Percentiles rank a stretch among this genome's conserved stretches.
phyloP scores from a whole-genome alignment of 805 yeast genomes.

The Candida broadrunensis region DNA sequence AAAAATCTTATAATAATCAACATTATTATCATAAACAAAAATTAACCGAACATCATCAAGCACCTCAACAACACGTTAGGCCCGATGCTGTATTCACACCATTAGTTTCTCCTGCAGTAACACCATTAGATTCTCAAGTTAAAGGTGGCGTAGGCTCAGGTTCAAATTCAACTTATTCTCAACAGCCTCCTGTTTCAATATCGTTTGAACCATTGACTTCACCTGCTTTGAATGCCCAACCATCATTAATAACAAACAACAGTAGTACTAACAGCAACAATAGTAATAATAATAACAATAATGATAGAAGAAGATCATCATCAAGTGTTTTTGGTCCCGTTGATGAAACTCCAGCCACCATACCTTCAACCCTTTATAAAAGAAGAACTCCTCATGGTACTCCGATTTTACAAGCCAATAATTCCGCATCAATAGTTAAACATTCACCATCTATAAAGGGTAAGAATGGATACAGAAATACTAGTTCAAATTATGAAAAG shows the following conservation, averaged over 20 bases:
- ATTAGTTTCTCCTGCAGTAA: slow-evolving; percentile 70
- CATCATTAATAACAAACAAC: background rate
- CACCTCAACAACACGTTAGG: slow-evolving; percentile 34
- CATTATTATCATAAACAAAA: slow-evolving; percentile 35
- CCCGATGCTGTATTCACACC: slow-evolving; percentile 73
- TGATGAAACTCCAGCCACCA: slow-evolving; percentile 19
- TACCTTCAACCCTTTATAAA: slow-evolving; percentile 20
- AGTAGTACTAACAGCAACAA: background rate
- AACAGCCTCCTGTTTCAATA: slow-evolving; percentile 22
- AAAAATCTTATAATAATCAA: slow-evolving; percentile 38
- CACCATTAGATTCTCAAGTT: slow-evolving; percentile 50
- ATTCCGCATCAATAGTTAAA: slow-evolving; percentile 13
- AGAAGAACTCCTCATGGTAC: slow-evolving; percentile 45
- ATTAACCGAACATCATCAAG: slow-evolving; percentile 13
- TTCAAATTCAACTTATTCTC: background rate
- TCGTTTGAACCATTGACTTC: slow-evolving; percentile 59
- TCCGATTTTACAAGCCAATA: slow-evolving; percentile 31
- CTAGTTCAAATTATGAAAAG: slow-evolving; percentile 16
- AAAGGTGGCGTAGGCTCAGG: slow-evolving; percentile 11
- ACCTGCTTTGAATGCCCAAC: slow-evolving; percentile 58
- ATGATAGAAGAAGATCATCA: slow-evolving; percentile 30
- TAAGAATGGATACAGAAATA: slow-evolving; percentile 9
- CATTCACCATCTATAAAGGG: slow-evolving; percentile 38
- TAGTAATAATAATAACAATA: background rate
- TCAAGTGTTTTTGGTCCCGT: slow-evolving; percentile 27